Evolutionary conservation across 148 eudicot species (phyloP), one percentile per base, ranked within the genome.

Genomic region (Persicaria tinctoria): DNA sequence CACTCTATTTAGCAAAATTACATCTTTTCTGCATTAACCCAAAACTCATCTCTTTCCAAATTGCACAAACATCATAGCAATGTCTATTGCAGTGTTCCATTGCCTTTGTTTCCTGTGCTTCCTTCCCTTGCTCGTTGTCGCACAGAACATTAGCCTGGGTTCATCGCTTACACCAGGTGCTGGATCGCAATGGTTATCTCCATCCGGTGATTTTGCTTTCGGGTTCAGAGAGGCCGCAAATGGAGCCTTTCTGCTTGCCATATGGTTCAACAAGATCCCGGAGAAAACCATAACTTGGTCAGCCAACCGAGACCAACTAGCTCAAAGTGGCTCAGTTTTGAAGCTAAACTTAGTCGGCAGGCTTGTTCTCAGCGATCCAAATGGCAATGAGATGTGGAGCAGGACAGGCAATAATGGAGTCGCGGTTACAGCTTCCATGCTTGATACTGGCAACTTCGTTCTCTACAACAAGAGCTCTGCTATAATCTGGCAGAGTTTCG

Each of bases 251-350:
- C 41, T 79, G 60, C 80, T 82, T 0, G 49, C 80, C 76, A 74
- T 70, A 51, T 76, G 80, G 82, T 79, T 68, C 45, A 17, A 79
- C 69, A 75, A 74, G 41, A 59, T 76, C 0, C 74, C 76, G 0
- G 74, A 79, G 0, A 73, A 73, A 53, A 79, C 82, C 18, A 53
- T 77, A 13, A 78, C 74, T 13, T 83, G 85, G 85, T 62, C 68
- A 6, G 76, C 76, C 23, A 76, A 76, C 48, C 7, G 53, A 1
- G 62, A 55, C n/a, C 8, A 79, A 13, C 73, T 32, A 3, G 84
- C 68, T 12, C 49, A 11, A 50, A 6, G 4, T 3, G 80, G 82
- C 8, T 79, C 80, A 2, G 55, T 5, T 6, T 4, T 79, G 3
- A 45, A 77, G 17, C 68, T 83, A 2, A 11, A 18, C 18, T 9